Evolutionary conservation across 2,329 filamentous ascomycete genomes (phyloP).

Genomic region (Botrytis pseudocinerea): DNA sequence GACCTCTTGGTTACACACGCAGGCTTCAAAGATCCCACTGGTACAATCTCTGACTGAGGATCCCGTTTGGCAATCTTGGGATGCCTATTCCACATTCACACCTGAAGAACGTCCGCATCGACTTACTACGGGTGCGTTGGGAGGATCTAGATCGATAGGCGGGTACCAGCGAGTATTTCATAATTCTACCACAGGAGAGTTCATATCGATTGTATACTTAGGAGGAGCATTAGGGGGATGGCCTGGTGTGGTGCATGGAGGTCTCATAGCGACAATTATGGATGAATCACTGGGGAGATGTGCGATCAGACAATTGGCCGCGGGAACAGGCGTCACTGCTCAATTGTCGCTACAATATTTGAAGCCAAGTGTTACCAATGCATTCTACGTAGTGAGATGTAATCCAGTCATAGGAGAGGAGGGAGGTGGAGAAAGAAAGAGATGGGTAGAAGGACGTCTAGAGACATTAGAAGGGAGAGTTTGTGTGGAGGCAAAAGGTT

Average conservation of each 20-base stretch:
- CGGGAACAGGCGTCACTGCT: constrained; percentile 55
- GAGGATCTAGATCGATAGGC: constrained; percentile 46
- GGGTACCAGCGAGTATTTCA: constrained; percentile 64
- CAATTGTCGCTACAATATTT: constrained; percentile 62
- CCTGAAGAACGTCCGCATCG: constrained; percentile 32
- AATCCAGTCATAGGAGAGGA: constrained; percentile 45
- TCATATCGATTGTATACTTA: constrained; percentile 66
- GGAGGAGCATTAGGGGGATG: constrained; percentile 66
- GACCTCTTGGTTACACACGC: constrained; percentile 45
- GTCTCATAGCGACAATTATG: constrained; percentile 65
- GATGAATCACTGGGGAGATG: constrained; percentile 70
- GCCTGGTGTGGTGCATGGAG: constrained; percentile 72
- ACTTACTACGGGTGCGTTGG: constrained; percentile 48
- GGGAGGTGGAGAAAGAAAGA: constrained; percentile 24
- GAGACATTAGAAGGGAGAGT: constrained; percentile 57
- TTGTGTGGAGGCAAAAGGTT: constrained; percentile 57
- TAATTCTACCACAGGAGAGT: constrained; percentile 57
- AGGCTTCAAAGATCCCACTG: constrained; percentile 50
- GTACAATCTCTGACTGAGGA: constrained; percentile 50
- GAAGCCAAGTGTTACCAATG: constrained; percentile 57
- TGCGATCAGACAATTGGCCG: constrained; percentile 51
- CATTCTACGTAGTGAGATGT: constrained; percentile 64
- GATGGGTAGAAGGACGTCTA: constrained; percentile 55
- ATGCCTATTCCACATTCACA: constrained; percentile 44
- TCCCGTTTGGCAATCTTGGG: constrained; percentile 45